Evolutionary conservation across 1,284 basidiomycete genomes (phyloP).

Genomic region (Trichosporon sp.): DNA sequence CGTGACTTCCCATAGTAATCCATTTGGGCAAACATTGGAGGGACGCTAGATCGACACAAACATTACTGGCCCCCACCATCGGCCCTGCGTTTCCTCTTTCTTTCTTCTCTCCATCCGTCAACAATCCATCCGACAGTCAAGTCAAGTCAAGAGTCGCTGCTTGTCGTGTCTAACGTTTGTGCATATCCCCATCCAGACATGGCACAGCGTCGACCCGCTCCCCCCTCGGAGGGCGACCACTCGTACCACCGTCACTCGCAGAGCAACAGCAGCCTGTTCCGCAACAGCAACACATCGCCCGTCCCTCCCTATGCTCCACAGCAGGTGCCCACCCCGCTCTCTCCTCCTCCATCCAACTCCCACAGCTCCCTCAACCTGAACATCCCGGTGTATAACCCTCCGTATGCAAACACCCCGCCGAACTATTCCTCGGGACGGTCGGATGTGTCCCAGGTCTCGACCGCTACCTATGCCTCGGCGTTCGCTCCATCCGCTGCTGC

Average conservation of each 20-base stretch:
- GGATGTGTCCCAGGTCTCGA: neutral
- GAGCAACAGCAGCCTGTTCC: neutral
- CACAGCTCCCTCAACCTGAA: neutral
- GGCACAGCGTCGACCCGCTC: neutral
- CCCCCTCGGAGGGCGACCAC: neutral
- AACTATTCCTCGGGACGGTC: neutral
- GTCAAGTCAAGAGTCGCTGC: neutral
- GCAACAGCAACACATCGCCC: constrained; percentile 13
- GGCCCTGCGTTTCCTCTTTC: constrained; percentile 5
- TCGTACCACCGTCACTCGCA: neutral
- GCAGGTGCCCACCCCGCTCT: neutral
- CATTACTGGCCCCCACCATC: neutral
- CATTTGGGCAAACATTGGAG: constrained; percentile 2
- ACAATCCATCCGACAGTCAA: neutral
- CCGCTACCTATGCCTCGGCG: neutral
- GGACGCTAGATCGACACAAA: neutral
- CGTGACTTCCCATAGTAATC: neutral
- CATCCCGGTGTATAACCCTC: neutral
- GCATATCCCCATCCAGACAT: neutral
- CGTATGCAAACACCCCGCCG: neutral
- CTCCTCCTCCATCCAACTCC: neutral
- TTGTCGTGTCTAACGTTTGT: neutral
- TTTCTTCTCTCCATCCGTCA: neutral
- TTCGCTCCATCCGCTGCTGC: neutral
- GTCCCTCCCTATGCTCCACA: constrained; percentile 10